These are phyloP conservation scores for Dictyostelium brefeldianum DNA, from an alignment of 78 protist genomes.

Conservation along the genomic window DNA sequence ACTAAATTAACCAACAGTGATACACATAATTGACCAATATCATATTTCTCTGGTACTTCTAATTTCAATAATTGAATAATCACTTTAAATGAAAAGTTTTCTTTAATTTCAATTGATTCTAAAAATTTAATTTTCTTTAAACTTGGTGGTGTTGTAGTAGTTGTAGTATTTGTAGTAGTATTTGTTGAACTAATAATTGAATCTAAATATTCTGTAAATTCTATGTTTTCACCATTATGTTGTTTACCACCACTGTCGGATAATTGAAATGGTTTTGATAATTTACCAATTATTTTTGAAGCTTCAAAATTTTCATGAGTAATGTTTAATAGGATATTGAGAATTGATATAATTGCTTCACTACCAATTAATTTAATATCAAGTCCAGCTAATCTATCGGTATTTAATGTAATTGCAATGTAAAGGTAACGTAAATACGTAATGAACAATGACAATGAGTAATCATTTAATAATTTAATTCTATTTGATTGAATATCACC, in stretches of 20 bases:
- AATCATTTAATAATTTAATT: neutral
- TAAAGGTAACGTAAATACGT: constrained; percentile 50
- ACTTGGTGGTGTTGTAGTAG: neutral
- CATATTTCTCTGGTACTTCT: constrained; percentile 77
- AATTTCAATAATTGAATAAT: constrained; percentile 21
- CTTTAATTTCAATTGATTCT: neutral
- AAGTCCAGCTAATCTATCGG: constrained; percentile 56
- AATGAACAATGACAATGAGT: constrained; percentile 8
- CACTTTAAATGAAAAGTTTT: constrained; percentile 46
- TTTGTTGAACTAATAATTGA: neutral
- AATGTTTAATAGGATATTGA: constrained; percentile 46
- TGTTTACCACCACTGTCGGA: neutral
- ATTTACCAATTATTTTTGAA: constrained; percentile 21
- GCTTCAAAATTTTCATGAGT: constrained; percentile 41
- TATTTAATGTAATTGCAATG: constrained; percentile 13
- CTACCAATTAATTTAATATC: constrained; percentile 65
- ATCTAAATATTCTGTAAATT: constrained; percentile 17
- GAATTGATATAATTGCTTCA: constrained; percentile 48
- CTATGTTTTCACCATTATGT: neutral
- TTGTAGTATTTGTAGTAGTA: neutral
- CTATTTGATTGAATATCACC: constrained; percentile 31
- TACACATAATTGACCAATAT: constrained; percentile 49
- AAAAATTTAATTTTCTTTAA: constrained; percentile 35
- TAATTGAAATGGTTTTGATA: constrained; percentile 8
- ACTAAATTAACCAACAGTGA: constrained; percentile 62